Conservation (phyloP, 2,329 filamentous ascomycete genomes). For the Penicillium thymicola region DNA sequence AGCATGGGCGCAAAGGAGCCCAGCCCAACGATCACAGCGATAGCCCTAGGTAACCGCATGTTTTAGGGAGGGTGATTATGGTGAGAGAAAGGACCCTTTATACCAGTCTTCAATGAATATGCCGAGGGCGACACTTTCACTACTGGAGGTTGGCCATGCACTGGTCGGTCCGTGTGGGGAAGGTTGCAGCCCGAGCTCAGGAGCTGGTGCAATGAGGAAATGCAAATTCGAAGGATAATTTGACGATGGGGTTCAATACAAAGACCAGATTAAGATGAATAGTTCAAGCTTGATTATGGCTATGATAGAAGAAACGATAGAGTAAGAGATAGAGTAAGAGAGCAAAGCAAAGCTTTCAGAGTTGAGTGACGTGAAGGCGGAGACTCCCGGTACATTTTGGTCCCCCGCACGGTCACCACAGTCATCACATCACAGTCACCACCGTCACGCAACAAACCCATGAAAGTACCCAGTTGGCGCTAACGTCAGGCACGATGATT, state of each 20-base stretch:
- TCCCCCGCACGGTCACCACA: slow-evolving; percentile 3
- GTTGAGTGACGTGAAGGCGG: slow-evolving; percentile 15
- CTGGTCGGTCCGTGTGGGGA: slow-evolving; percentile 10
- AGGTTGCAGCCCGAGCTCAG: slow-evolving; percentile 3
- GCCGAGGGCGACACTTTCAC: background rate
- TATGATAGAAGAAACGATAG: background rate
- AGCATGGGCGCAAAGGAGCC: slow-evolving; percentile 26
- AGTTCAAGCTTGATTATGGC: background rate
- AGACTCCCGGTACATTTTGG: slow-evolving; percentile 12
- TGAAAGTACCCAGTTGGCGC: slow-evolving; percentile 1
- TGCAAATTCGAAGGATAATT: background rate
- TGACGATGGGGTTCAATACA: background rate
- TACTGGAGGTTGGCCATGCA: slow-evolving; percentile 11
- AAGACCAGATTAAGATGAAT: background rate
- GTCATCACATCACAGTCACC: no score
- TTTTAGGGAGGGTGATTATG: background rate
- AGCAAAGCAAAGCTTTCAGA: slow-evolving; percentile 2
- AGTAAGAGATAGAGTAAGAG: background rate
- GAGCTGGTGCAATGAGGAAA: background rate
- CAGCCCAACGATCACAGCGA: slow-evolving; percentile 27
- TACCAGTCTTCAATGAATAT: background rate
- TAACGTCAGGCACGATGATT: slow-evolving; percentile 19
- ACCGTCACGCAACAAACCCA: background rate
- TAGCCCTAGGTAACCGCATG: slow-evolving; percentile 33
- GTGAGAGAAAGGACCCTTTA: background rate